These are phyloP conservation scores for Syzygium malaccense DNA, from an alignment of 441 rosid genomes.

Conservation along the genomic window DNA sequence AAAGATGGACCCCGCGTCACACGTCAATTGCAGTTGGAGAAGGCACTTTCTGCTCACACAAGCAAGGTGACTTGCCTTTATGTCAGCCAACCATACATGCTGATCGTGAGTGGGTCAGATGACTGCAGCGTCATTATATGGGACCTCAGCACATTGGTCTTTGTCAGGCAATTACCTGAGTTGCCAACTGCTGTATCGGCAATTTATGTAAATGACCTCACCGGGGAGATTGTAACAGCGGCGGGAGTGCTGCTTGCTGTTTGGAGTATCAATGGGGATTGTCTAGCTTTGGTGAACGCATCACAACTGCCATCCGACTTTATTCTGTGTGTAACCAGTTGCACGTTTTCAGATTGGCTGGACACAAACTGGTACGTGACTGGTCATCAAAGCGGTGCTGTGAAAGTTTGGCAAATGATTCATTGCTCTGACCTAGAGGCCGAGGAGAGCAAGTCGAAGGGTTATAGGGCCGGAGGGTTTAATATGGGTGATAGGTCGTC, in stretches of 20 bases:
- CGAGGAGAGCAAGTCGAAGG: slow-evolving; percentile 33
- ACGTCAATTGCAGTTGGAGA: slow-evolving; percentile 60
- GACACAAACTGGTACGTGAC: slow-evolving; percentile 94
- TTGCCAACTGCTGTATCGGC: slow-evolving; percentile 87
- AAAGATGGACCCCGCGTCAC: slow-evolving; percentile 55
- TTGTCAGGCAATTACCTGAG: slow-evolving; percentile 87
- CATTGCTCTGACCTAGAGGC: slow-evolving; percentile 59
- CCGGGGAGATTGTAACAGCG: slow-evolving; percentile 93
- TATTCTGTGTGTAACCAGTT: slow-evolving; percentile 78
- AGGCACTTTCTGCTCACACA: slow-evolving; percentile 83
- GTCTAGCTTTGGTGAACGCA: slow-evolving; percentile 87
- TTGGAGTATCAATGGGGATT: slow-evolving; percentile 99
- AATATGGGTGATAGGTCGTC: slow-evolving; percentile 59
- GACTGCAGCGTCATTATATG: slow-evolving; percentile 90
- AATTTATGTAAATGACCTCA: slow-evolving; percentile 84
- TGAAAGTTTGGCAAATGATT: slow-evolving; percentile 96
- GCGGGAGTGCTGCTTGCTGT: slow-evolving; percentile 96
- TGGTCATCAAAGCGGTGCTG: slow-evolving; percentile 99
- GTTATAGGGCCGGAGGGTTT: slow-evolving; percentile 45
- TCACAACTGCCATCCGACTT: slow-evolving; percentile 98
- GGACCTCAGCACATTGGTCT: slow-evolving; percentile 92
- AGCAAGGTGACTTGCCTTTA: slow-evolving; percentile 80
- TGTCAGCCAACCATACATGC: slow-evolving; percentile 98
- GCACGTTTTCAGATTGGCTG: slow-evolving; percentile 89
- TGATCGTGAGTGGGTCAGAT: slow-evolving; percentile 93